phyloP scores from a whole-genome alignment of 331 rosid species.

The Cucumis variabilis region DNA sequence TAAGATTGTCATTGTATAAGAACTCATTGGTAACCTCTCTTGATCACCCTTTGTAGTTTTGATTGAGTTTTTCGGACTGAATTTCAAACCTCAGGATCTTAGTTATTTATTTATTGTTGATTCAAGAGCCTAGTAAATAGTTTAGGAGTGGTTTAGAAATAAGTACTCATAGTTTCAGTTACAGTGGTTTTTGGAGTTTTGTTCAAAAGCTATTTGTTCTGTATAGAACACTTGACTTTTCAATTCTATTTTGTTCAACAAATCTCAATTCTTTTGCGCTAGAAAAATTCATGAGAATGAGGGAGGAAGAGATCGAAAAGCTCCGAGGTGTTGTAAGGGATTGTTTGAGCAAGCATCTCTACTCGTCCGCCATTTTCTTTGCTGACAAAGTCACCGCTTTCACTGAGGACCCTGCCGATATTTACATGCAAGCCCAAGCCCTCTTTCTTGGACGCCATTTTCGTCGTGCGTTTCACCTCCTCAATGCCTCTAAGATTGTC shows the following conservation, averaged over 20 bases:
- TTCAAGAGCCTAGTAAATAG: no score
- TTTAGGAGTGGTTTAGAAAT: no score
- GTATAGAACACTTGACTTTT: no score
- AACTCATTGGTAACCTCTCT: no score
- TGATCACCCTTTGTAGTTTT: no score
- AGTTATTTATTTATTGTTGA: no score
- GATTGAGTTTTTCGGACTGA: no score
- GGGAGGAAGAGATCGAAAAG: constrained; percentile 89
- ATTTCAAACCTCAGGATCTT: no score
- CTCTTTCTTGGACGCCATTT: constrained; percentile 96
- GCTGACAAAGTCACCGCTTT: constrained; percentile 92
- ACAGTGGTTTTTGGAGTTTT: no score
- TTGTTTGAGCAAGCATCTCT: constrained; percentile 92
- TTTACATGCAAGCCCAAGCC: constrained; percentile 98
- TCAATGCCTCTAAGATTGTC: constrained; percentile 90
- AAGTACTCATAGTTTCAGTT: no score
- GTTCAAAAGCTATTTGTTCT: no score
- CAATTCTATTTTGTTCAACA: neutral
- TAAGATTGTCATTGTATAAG: no score
- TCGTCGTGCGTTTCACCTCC: constrained; percentile 90
- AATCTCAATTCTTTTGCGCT: neutral
- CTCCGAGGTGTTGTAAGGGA: constrained; percentile 93
- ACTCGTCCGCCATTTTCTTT: constrained; percentile 96
- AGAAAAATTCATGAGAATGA: constrained; percentile 48
- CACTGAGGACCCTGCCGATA: constrained; percentile 89